These are phyloP conservation scores for Phytopythium delawarense DNA, from an alignment of 352 stramenopile genomes.

Conservation along the genomic window DNA sequence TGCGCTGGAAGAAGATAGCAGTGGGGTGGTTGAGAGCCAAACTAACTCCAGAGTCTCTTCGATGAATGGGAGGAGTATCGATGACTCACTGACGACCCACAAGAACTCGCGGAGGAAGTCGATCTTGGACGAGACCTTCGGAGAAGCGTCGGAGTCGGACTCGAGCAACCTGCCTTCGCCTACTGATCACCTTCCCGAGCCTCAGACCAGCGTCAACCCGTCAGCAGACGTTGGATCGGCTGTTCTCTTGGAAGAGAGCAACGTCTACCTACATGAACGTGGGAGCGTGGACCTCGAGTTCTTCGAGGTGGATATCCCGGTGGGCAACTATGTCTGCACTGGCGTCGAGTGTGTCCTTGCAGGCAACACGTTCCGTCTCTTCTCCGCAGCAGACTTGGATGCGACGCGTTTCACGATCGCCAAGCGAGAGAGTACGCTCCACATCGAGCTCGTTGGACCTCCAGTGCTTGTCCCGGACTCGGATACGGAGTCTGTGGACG, in stretches of 20 bases:
- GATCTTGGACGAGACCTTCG: constrained; percentile 2
- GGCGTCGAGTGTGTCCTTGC: constrained; percentile 53
- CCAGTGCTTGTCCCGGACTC: constrained; percentile 43
- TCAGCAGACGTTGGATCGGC: neutral
- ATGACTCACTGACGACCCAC: neutral
- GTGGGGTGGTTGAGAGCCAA: neutral
- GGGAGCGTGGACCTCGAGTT: constrained; percentile 49
- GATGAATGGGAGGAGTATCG: neutral
- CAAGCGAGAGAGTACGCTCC: constrained; percentile 46
- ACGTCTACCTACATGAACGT: constrained; percentile 60
- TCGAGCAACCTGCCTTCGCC: neutral
- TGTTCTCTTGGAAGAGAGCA: constrained; percentile 43
- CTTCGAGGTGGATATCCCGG: constrained; percentile 31
- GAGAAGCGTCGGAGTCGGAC: neutral
- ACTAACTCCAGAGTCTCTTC: neutral
- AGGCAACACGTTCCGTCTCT: constrained; percentile 45
- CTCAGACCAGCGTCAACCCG: neutral
- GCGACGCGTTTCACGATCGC: constrained; percentile 44
- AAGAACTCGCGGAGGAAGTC: neutral
- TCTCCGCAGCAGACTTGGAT: constrained; percentile 24
- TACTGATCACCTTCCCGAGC: neutral
- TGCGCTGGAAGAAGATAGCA: constrained; percentile 9
- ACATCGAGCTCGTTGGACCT: constrained; percentile 38
- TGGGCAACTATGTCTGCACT: constrained; percentile 50
- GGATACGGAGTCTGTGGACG: constrained; percentile 30